Percentiles rank a stretch among this genome's conserved stretches.
Evolutionary conservation across 306 rosid genomes (phyloP).

Genomic region (Lathyrus sativus): DNA sequence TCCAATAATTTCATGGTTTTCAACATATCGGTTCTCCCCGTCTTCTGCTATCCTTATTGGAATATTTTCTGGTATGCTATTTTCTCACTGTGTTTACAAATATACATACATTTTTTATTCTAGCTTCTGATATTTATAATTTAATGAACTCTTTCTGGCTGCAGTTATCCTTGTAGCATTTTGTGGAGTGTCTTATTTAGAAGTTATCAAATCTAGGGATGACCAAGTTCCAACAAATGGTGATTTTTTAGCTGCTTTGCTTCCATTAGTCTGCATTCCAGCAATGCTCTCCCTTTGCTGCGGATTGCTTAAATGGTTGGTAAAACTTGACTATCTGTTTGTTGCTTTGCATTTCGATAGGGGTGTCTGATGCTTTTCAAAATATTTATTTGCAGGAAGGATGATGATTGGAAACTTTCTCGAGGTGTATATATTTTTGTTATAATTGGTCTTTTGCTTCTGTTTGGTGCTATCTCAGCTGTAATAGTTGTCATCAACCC

Average conservation of each 20-base stretch:
- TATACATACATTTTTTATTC: not conserved
- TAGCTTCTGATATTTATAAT: slow-evolving; percentile 22
- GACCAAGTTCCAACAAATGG: slow-evolving; percentile 74
- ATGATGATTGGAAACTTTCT: slow-evolving; percentile 96
- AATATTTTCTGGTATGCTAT: slow-evolving; percentile 71
- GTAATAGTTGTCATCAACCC: slow-evolving; percentile 80
- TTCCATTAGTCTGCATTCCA: slow-evolving; percentile 92
- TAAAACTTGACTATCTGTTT: slow-evolving; percentile 33
- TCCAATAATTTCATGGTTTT: slow-evolving; percentile 96
- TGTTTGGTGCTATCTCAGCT: slow-evolving; percentile 95
- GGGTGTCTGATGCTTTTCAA: slow-evolving; percentile 34
- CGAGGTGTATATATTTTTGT: slow-evolving; percentile 87
- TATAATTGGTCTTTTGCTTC: slow-evolving; percentile 83
- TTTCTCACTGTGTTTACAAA: slow-evolving; percentile 15
- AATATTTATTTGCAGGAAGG: slow-evolving; percentile 74
- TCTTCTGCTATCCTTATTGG: slow-evolving; percentile 87
- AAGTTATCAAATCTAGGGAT: slow-evolving; percentile 79
- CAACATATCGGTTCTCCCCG: slow-evolving; percentile 85
- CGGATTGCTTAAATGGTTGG: slow-evolving; percentile 94
- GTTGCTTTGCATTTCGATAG: slow-evolving; percentile 32
- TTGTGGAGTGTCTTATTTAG: slow-evolving; percentile 90
- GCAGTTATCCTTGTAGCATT: slow-evolving; percentile 85
- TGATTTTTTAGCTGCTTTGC: slow-evolving; percentile 97
- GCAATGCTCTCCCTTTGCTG: slow-evolving; percentile 93
- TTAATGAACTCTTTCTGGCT: slow-evolving; percentile 26